Conservation (phyloP, 306 rosid genomes). For the Purshia tridentata region DNA sequence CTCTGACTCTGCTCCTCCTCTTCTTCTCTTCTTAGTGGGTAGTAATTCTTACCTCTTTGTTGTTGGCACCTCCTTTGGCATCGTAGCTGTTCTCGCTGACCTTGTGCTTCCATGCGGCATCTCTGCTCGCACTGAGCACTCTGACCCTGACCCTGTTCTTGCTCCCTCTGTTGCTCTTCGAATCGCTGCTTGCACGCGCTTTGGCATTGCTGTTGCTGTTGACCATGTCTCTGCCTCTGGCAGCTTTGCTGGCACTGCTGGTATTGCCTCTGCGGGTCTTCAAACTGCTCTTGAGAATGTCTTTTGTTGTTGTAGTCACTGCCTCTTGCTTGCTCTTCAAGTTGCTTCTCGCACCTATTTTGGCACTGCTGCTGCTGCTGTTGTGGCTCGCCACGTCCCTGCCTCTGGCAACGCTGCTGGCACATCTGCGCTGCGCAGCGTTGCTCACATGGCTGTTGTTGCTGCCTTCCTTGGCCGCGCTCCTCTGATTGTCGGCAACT, state of each 20-base stretch:
- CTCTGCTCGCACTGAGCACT: conserved; percentile 9
- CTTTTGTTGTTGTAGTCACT: too few relatives aligned
- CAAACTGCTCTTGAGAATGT: too few relatives aligned
- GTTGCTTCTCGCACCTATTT: neutral
- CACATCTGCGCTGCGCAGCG: neutral
- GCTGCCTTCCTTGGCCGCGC: neutral
- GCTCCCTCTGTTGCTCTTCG: neutral
- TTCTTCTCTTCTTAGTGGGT: neutral
- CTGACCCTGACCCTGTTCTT: too few relatives aligned
- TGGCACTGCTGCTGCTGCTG: neutral
- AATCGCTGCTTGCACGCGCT: neutral
- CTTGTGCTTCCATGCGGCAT: conserved; percentile 8
- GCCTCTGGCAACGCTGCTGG: neutral
- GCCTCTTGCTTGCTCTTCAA: neutral
- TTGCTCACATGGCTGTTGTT: neutral
- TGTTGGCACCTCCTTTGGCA: neutral
- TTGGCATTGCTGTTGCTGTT: neutral
- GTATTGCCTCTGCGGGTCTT: too few relatives aligned
- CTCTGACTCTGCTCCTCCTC: conserved; percentile 2
- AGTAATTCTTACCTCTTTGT: neutral
- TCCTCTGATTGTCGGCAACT: neutral
- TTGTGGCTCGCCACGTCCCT: neutral
- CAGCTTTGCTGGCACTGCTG: neutral
- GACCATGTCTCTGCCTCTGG: neutral
- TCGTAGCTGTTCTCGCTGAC: conserved; percentile 19